Evolutionary conservation across 352 stramenopile species (phyloP).

Genomic region (Phytophthora aleatoria): DNA sequence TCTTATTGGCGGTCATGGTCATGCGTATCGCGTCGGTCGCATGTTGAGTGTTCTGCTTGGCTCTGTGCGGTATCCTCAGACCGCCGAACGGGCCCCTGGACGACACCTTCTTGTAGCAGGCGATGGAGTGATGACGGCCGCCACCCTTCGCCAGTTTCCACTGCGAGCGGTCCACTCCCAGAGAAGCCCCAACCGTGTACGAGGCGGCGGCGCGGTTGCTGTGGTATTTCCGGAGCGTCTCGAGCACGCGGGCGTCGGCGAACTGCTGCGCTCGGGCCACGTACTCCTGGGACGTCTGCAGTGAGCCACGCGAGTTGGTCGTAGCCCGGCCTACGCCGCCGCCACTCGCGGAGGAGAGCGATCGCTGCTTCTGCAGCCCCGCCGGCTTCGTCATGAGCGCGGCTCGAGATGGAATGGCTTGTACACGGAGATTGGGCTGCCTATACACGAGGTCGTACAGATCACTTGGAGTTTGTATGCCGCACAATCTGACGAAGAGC

Average conservation of each 20-base stretch:
- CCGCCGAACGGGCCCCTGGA: slow-evolving; percentile 15
- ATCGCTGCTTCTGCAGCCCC: slow-evolving; percentile 15
- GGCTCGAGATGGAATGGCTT: slow-evolving; percentile 6
- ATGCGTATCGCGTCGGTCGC: slow-evolving; percentile 15
- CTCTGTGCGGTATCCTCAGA: slow-evolving; percentile 13
- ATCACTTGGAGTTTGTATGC: slow-evolving; percentile 11
- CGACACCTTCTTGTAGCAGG: slow-evolving; percentile 48
- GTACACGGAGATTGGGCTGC: background rate
- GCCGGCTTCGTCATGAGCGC: slow-evolving; percentile 18
- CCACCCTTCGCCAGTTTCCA: slow-evolving; percentile 55
- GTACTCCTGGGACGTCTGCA: slow-evolving; percentile 41
- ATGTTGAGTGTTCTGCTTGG: slow-evolving; percentile 5
- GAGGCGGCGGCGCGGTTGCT: slow-evolving; percentile 38
- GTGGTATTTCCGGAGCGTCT: slow-evolving; percentile 47
- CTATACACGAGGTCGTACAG: background rate
- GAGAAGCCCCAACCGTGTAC: slow-evolving; percentile 7
- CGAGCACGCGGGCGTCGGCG: slow-evolving; percentile 34
- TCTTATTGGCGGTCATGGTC: slow-evolving; percentile 28
- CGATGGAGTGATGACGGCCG: slow-evolving; percentile 38
- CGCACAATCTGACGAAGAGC: slow-evolving; percentile 5
- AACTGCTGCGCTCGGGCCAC: slow-evolving; percentile 38
- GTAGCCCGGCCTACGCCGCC: slow-evolving; percentile 9
- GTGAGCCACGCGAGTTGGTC: slow-evolving; percentile 23
- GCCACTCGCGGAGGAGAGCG: slow-evolving; percentile 16
- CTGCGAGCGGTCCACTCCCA: slow-evolving; percentile 40